Evolutionary conservation across 1,139 yeast genomes (phyloP).

Genomic region (Pichia sp.): DNA sequence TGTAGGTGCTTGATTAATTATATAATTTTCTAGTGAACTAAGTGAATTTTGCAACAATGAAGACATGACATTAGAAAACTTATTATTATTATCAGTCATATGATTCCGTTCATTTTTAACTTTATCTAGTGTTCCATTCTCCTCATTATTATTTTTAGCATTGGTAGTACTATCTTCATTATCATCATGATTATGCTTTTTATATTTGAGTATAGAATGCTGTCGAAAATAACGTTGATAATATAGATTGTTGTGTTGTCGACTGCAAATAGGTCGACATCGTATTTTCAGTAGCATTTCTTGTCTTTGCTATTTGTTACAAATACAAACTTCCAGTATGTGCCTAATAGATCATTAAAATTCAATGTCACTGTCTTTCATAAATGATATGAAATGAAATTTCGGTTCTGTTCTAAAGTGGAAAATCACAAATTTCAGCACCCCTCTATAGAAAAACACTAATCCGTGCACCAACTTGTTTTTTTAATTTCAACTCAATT

Average conservation of each 20-base stretch:
- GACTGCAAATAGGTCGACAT: neutral
- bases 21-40: constrained; percentile 10
- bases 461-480: neutral
- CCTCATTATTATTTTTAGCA: neutral
- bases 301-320: too few relatives aligned
- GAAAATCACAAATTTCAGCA: too few relatives aligned
- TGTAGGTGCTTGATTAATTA: constrained; percentile 11
- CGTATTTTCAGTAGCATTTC: constrained; percentile 2
- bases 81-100: neutral
- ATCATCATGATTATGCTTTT: neutral
- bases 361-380: too few relatives aligned
- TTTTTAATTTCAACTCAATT: too few relatives aligned
- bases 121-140: too few relatives aligned
- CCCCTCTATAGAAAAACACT: too few relatives aligned
- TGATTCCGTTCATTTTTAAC: too few relatives aligned
- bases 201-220: constrained; percentile 1
- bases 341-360: too few relatives aligned
- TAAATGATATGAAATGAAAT: too few relatives aligned
- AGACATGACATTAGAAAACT: constrained; percentile 7
- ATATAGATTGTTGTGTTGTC: neutral
- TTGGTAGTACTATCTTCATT: neutral
- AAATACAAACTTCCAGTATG: too few relatives aligned
- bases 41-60: constrained; percentile 11
- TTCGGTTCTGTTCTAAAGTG: too few relatives aligned
- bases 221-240: constrained; percentile 2